Base-by-base conservation (phyloP, 129 eudicot genomes). In the Oenanthe sinensis region DNA sequence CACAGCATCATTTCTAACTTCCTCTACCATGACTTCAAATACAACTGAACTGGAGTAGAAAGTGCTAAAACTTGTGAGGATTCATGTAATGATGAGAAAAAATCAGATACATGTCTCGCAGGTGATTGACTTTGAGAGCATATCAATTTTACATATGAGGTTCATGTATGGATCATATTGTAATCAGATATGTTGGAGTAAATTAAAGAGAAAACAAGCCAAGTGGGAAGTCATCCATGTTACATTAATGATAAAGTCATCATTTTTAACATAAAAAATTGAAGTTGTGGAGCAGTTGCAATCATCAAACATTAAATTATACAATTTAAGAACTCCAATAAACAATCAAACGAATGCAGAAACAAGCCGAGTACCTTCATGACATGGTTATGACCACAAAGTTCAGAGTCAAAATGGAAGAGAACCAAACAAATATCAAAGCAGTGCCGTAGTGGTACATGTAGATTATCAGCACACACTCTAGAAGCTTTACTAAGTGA, bases 321-420 rank as follows among this genome's bases (percentile, higher is more conserved):
- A 45, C 43, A 65, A 44, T 42, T 39, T 17, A 71, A 39, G 44
- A 26, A 70, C 62, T 68, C 74, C 30, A 89, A 69, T 79, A 82
- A 80, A 52, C 76, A 79, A 83, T 76, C 72, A 80, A 46, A 75
- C 73, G 69, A 77, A 30, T 46, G 16, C 78, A 52, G 26, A 52
- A 82, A 46, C 36, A 76, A 74, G 75, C 81, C 72, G 81, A 76
- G 82, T 75, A 83, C 76, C 60, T 71, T 74, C 71, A 69, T 80
- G 93, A 84, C 86, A 86, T 87, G 84, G 84, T 83, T 75, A 89
- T 83, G 87, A 84, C 91, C 93, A 88, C 84, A 86, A 69, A 86
- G 79, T 82, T 78, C 81, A 36, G 42, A 74, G 82, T 86, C 82
- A 82, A 69, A 82, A 77, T 82, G 82, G 65, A 80, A 78, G 84